These are phyloP conservation scores for Lophiostoma macrostomum DNA, from an alignment of 495 filamentous ascomycete species.

Conservation along the genomic window DNA sequence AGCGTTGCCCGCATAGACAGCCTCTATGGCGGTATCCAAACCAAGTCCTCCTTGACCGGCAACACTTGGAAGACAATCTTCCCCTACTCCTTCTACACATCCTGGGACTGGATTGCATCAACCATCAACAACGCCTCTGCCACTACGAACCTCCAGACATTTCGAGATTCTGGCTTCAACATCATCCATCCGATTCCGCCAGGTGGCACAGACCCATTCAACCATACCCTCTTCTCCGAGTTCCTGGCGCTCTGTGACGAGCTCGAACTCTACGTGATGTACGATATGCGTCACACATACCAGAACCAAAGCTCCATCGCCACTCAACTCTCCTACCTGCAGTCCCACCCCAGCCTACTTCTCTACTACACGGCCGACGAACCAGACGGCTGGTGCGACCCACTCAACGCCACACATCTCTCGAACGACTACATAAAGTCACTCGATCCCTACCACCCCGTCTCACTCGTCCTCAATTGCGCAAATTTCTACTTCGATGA, in stretches of 20 bases:
- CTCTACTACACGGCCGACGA: constrained; percentile 69
- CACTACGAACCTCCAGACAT: constrained; percentile 40
- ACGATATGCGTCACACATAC: constrained; percentile 61
- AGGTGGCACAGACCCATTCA: constrained; percentile 31
- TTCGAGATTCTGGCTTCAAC: constrained; percentile 54
- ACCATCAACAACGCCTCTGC: constrained; percentile 21
- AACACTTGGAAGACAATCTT: constrained; percentile 51
- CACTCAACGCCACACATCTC: constrained; percentile 48
- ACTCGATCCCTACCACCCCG: constrained; percentile 68
- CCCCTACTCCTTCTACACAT: constrained; percentile 63
- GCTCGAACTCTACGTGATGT: constrained; percentile 61
- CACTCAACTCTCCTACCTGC: constrained; percentile 52
- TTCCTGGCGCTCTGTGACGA: constrained; percentile 56
- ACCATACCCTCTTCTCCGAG: constrained; percentile 30
- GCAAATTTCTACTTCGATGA: constrained; percentile 64
- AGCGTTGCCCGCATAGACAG: constrained; percentile 63
- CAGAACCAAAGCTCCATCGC: constrained; percentile 54
- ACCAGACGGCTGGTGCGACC: constrained; percentile 63
- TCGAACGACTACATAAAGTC: constrained; percentile 50
- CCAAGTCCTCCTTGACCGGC: constrained; percentile 40
- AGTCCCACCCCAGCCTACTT: constrained; percentile 54
- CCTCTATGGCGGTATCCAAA: constrained; percentile 54
- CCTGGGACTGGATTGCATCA: constrained; percentile 52
- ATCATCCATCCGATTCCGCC: constrained; percentile 53
- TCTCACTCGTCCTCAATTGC: constrained; percentile 66